Evolutionary conservation across 2,329 filamentous ascomycete species (phyloP).

Genomic region (Plenodomus lindquistii): DNA sequence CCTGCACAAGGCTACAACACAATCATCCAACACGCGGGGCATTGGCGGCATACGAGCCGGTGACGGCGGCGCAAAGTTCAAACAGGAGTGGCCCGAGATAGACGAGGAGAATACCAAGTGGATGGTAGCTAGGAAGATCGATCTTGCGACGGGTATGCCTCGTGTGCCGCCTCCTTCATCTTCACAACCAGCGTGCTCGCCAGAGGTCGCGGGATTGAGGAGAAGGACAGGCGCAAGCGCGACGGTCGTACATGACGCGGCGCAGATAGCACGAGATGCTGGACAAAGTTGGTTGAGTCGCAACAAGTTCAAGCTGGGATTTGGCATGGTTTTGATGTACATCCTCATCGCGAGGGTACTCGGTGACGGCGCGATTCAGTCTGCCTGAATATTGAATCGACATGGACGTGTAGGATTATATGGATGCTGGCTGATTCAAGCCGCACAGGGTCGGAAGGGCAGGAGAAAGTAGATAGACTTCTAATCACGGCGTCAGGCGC

Average conservation of each 20-base stretch:
- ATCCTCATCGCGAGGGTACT: conserved; percentile 79
- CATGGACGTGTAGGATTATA: neutral
- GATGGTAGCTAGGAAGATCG: conserved; percentile 83
- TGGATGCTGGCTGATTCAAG: neutral
- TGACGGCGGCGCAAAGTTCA: conserved; percentile 90
- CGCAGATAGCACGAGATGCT: conserved; percentile 73
- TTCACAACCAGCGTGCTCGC: conserved; percentile 60
- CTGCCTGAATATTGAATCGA: conserved; percentile 5
- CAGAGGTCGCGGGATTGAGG: conserved; percentile 64
- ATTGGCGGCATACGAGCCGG: conserved; percentile 83
- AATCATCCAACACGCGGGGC: conserved; percentile 51
- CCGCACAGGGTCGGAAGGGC: neutral
- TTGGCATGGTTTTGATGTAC: conserved; percentile 76
- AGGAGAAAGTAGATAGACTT: neutral
- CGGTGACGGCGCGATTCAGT: conserved; percentile 50
- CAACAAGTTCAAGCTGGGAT: conserved; percentile 76
- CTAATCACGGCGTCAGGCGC: conserved; percentile 11
- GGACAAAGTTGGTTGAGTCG: conserved; percentile 80
- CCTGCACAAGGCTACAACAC: conserved; percentile 52
- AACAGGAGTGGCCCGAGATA: conserved; percentile 84
- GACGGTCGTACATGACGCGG: conserved; percentile 74
- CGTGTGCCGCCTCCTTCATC: conserved; percentile 52
- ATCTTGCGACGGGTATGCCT: conserved; percentile 72
- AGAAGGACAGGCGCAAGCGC: conserved; percentile 64
- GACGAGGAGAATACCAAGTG: conserved; percentile 89